Evolutionary conservation across 2,329 filamentous ascomycete genomes (phyloP).

Genomic region (Colletotrichum tropicicola): DNA sequence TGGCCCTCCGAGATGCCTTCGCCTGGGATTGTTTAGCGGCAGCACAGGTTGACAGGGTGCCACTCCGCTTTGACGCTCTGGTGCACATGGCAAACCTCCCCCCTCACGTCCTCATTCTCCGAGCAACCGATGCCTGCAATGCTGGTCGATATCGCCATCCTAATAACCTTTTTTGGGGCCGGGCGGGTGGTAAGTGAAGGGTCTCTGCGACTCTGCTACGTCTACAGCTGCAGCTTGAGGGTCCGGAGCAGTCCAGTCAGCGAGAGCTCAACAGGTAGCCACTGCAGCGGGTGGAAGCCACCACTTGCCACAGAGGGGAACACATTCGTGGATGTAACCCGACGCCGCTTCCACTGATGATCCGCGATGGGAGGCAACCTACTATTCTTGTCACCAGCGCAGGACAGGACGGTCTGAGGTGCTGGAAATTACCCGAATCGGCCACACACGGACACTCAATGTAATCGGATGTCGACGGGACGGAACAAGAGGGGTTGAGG

Average conservation of each 20-base stretch:
- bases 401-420: too few species aligned
- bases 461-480: neutral
- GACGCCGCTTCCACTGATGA: slow-evolving; percentile 3
- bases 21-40: neutral
- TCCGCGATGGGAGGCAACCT: neutral
- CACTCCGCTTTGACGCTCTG: neutral
- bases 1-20: neutral
- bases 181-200: slow-evolving; percentile 18
- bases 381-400: neutral
- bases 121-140: slow-evolving; percentile 28
- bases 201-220: slow-evolving; percentile 2
- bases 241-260: neutral
- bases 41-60: too few species aligned
- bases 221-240: neutral
- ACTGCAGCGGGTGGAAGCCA: slow-evolving; percentile 15
- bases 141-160: slow-evolving; percentile 35
- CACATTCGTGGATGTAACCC: slow-evolving; percentile 1
- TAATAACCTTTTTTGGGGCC: slow-evolving; percentile 32
- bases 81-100: slow-evolving; percentile 6
- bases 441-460: neutral
- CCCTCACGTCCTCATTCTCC: neutral
- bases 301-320: slow-evolving; percentile 8
- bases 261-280: neutral
- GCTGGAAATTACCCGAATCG: neutral
- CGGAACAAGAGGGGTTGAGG: too few species aligned